Evolutionary conservation across 371 early-diverging fungal species (phyloP).

Genomic region (Blyttiomyces sp.): DNA sequence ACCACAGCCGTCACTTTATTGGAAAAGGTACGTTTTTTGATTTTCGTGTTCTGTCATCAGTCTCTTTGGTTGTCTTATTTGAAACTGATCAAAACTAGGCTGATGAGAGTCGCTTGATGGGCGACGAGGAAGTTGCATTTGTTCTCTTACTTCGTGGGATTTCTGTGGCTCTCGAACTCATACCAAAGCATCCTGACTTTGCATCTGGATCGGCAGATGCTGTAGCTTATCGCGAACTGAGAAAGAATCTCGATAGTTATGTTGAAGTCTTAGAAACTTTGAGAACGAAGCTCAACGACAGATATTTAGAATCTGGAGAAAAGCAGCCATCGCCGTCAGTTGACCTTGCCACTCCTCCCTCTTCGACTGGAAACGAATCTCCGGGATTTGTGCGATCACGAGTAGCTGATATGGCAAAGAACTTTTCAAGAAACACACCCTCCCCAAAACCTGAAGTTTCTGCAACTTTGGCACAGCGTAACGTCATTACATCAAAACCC

Average conservation of each 20-base stretch:
- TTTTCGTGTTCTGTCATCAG: not conserved
- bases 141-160: constrained; percentile 27
- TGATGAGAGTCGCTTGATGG: not conserved
- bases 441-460: not conserved
- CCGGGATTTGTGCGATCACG: too few relatives aligned
- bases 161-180: constrained; percentile 33
- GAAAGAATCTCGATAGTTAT: constrained; percentile 2
- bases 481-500: constrained; percentile 3
- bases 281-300: constrained; percentile 14
- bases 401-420: not conserved
- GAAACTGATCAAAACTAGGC: constrained; percentile 23
- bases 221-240: constrained; percentile 17
- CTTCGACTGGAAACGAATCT: too few relatives aligned
- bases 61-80: not conserved
- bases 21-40: constrained; percentile 21
- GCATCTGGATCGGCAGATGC: constrained; percentile 14
- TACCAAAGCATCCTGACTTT: constrained; percentile 32
- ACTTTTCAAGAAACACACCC: not conserved
- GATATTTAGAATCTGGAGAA: constrained; percentile 15
- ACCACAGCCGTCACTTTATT: constrained; percentile 18
- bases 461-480: constrained; percentile 1
- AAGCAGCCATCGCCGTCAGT: not conserved
- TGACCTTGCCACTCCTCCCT: not conserved
- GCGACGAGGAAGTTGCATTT: constrained; percentile 33
- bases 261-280: constrained; percentile 17